Conservation (phyloP, 1,139 yeast species). For the Scheffersomyces titani region DNA sequence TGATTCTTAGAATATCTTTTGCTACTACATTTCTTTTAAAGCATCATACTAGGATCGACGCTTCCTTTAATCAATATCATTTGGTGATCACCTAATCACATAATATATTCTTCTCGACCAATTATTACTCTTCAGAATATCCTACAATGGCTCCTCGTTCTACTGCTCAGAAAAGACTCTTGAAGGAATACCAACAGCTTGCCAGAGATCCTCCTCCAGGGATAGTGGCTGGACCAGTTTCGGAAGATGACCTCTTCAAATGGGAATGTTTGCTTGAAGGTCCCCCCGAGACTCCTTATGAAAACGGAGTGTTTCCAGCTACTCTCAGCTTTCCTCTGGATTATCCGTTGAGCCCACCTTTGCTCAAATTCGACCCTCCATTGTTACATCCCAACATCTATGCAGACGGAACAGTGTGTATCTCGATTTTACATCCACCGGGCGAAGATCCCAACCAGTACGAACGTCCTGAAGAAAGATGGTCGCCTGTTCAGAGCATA, state of each 20-base stretch:
- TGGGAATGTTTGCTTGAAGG: slow-evolving; percentile 96
- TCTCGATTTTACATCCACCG: slow-evolving; percentile 90
- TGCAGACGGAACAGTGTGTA: slow-evolving; percentile 93
- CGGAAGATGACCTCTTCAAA: slow-evolving; percentile 75
- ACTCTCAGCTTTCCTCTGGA: slow-evolving; percentile 79
- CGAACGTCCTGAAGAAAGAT: slow-evolving; percentile 92
- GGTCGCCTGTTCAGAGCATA: slow-evolving; percentile 97
- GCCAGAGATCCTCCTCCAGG: slow-evolving; percentile 91
- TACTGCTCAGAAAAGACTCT: slow-evolving; percentile 83
- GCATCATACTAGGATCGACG: no score
- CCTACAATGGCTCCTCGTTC: slow-evolving; percentile 46
- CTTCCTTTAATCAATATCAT: background rate
- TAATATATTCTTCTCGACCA: background rate
- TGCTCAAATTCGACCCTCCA: slow-evolving; percentile 78
- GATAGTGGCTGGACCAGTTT: slow-evolving; percentile 86
- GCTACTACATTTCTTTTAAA: no score
- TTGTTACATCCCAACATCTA: slow-evolving; percentile 91
- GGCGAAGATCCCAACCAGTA: slow-evolving; percentile 97
- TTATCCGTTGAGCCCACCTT: slow-evolving; percentile 92
- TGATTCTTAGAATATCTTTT: no score
- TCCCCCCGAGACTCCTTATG: slow-evolving; percentile 91
- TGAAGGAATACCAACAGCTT: slow-evolving; percentile 87
- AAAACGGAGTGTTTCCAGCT: slow-evolving; percentile 91
- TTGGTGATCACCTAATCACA: background rate
- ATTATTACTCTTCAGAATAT: background rate